Evolutionary conservation across 768 basidiomycete genomes (phyloP), one percentile per base, ranked within the genome.

Genomic region (Suillus sp.): DNA sequence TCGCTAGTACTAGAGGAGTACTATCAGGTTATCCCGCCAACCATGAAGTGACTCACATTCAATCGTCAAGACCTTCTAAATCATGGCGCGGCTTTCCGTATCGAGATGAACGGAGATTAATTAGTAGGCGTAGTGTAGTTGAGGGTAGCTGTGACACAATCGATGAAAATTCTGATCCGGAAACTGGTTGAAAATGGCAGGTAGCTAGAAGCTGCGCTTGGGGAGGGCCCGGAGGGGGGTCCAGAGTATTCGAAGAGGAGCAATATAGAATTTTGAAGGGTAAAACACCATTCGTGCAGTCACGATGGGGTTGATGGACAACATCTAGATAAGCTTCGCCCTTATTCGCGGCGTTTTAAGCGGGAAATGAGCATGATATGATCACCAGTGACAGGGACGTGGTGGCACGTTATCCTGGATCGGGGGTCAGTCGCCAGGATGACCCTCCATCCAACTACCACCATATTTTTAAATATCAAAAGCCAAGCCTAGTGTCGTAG

Each of bases 301-400:
- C 32, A 34, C 6, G n/a, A n/a, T 20, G 27, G 50, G 30, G 48
- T 51, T 18, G 18, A 30, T 30, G 18, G 6, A 1, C 8, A 16
- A 50, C 32, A 18, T 18, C 50, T 30, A 53, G 32, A 53, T 32
- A 53, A 53, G 32, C 20, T 13, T 53, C 20, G 1, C 32, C 32
- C 51, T 53, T 34, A 34, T 53, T 53, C 51, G 51, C 51, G 32
- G 51, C 20, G 30, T 53, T 53, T 53, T 3, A 32, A 34, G 51
- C 51, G 30, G 5, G 51, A 53, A 34, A 32, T 53, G 20, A 53
- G 32, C 6, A 34, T 30, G 20, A 32, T 32, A 53, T 22, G 51
- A 32, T 32, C 30, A 53, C 51, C n/a, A n/a, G n/a, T 20, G 20
- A 53, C 51, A 20, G 20, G 51, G 6, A n/a, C 51, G 9, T 51